Conservation (phyloP, 495 filamentous ascomycete genomes). For the Penicillium flavigenum region DNA sequence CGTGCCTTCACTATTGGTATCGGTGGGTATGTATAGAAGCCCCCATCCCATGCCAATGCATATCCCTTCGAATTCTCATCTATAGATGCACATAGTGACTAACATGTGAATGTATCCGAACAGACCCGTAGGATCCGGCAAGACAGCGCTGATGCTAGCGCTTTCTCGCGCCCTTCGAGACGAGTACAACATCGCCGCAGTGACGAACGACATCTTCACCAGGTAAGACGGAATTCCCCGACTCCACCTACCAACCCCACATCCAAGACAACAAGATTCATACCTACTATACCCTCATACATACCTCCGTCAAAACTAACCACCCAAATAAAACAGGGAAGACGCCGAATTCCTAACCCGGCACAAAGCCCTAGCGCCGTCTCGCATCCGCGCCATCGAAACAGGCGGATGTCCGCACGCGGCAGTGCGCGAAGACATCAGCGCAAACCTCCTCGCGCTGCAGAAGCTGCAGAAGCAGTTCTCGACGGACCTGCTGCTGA, state of each 20-base stretch:
- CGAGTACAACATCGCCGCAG: conserved; percentile 81
- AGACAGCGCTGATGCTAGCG: conserved; percentile 92
- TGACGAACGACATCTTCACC: conserved; percentile 99
- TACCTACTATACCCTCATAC: neutral
- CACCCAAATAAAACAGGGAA: conserved; percentile 55
- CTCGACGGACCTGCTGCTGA: conserved; percentile 73
- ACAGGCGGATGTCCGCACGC: conserved; percentile 98
- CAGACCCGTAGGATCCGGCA: conserved; percentile 95
- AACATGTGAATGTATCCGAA: neutral
- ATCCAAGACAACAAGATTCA: neutral
- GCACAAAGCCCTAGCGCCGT: conserved; percentile 75
- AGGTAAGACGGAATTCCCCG: conserved; percentile 33
- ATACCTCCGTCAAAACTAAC: conserved; percentile 1
- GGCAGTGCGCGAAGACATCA: conserved; percentile 96
- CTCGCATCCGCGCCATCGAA: conserved; percentile 91
- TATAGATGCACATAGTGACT: neutral
- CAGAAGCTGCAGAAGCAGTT: conserved; percentile 80
- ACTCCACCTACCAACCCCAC: neutral
- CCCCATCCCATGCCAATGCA: neutral
- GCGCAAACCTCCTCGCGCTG: conserved; percentile 85
- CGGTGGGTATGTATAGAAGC: conserved; percentile 70
- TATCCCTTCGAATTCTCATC: neutral
- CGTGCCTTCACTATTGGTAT: conserved; percentile 94
- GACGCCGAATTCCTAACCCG: conserved; percentile 95
- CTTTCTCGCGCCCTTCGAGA: conserved; percentile 78